A percentile compares a stretch with the other conserved stretches of the same genome.
Evolutionary conservation across 306 rosid species (phyloP).

Genomic region (Erythrophleum fordii): DNA sequence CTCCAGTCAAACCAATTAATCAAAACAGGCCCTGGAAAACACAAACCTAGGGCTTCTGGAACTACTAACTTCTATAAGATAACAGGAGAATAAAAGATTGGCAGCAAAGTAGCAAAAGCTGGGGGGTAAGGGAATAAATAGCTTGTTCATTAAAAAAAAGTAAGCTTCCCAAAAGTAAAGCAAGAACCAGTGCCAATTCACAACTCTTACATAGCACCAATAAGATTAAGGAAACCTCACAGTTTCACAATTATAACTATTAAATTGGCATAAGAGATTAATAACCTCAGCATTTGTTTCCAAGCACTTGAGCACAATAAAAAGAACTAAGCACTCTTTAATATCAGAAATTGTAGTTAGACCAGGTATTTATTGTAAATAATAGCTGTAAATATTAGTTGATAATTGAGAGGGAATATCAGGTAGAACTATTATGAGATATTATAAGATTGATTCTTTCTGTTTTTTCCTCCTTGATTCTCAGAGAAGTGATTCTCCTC

Average conservation of each 20-base stretch:
- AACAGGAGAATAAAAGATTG: slow-evolving; percentile 7
- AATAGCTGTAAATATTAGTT: too few relatives aligned
- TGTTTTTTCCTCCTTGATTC: too few relatives aligned
- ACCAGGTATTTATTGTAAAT: too few relatives aligned
- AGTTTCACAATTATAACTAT: not conserved
- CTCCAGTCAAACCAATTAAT: not conserved
- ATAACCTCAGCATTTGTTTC: not conserved
- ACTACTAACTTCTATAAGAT: not conserved
- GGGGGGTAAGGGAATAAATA: not conserved
- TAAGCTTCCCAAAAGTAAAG: not conserved
- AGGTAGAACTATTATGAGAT: too few relatives aligned
- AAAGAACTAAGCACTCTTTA: slow-evolving; percentile 14
- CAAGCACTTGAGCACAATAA: slow-evolving; percentile 1
- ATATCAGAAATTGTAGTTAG: too few relatives aligned
- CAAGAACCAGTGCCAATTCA: not conserved
- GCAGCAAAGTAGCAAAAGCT: not conserved
- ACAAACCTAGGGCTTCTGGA: slow-evolving; percentile 8
- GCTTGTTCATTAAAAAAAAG: not conserved
- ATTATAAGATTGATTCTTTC: too few relatives aligned
- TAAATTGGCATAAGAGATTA: not conserved
- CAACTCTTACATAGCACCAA: not conserved
- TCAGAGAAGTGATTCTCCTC: too few relatives aligned
- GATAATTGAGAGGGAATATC: too few relatives aligned
- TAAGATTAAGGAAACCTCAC: not conserved
- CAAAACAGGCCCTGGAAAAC: not conserved